These are phyloP conservation scores for Geoglossum cookeanum DNA, from an alignment of 2,329 filamentous ascomycete species.

Conservation along the genomic window DNA sequence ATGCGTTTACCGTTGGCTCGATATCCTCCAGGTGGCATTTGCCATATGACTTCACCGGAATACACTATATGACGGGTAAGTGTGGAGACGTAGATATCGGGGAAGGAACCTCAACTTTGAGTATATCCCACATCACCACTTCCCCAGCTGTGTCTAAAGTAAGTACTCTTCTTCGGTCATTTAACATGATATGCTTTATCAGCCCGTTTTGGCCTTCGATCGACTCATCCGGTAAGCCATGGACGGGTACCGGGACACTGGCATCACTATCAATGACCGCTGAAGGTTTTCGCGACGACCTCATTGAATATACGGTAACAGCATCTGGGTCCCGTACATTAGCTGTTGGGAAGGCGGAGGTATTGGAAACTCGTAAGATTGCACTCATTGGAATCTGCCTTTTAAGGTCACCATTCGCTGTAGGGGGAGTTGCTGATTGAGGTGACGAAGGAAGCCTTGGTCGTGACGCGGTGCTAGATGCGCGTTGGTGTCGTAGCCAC, in stretches of 20 bases:
- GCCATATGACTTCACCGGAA: conserved; percentile 77
- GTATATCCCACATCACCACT: conserved; percentile 83
- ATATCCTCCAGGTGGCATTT: conserved; percentile 91
- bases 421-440: conserved; percentile 16
- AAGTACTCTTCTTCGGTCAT: conserved; percentile 72
- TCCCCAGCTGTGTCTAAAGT: conserved; percentile 92
- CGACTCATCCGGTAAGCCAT: conserved; percentile 35
- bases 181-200: conserved; percentile 81
- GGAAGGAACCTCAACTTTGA: conserved; percentile 38
- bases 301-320: conserved; percentile 29
- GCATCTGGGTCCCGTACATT: conserved; percentile 35
- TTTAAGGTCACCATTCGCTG: conserved; percentile 22
- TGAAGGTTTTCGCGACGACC: conserved; percentile 35
- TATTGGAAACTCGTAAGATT: conserved; percentile 67
- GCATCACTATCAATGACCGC: conserved; percentile 31
- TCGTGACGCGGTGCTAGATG: conserved; percentile 25
- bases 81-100: conserved; percentile 7
- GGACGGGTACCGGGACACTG: conserved; percentile 39
- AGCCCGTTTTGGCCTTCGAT: conserved; percentile 92
- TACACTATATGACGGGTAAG: conserved; percentile 36
- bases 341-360: conserved; percentile 50
- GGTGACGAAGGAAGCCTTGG: conserved; percentile 4
- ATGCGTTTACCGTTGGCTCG: conserved; percentile 66
- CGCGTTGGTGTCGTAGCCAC: conserved; percentile 23
- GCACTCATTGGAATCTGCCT: conserved; percentile 60